Evolutionary conservation across 345 rosid genomes (phyloP), one percentile per base, ranked within the genome.

Genomic region (Hibiscus tridactylites): DNA sequence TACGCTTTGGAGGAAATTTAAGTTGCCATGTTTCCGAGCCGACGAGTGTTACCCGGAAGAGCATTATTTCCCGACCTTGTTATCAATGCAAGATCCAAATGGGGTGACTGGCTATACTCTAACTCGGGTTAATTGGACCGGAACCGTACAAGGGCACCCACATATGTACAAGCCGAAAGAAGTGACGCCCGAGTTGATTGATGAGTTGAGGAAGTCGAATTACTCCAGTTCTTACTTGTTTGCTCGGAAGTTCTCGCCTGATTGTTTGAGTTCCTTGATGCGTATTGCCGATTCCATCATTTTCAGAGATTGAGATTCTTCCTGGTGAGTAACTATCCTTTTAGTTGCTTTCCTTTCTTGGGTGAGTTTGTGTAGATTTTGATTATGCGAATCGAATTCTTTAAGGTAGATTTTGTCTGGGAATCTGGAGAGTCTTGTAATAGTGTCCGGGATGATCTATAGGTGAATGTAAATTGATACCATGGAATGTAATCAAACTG

Each of bases 41-140:
- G 87, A 86, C 15, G 91, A 86, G 68, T 92, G 99, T 72, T 92
- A 87, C 79, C 99, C 99, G 0, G 99, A 95, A 69, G 99, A 92
- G 86, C 99, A 95, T 79, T 95, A 95, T 71, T 95, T 95, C 60
- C 97, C 99, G 12, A 95, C 99, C 19, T 50, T 95, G 70, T 71
- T 95, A 50, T 50, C 56, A 15, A 50, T 16, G 56, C 56, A 15
- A n/a, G 56, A 50, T 79, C 92, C 96, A 2, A 75, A 78, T 2
- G 96, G 91, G 6, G 79, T 83, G 53, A 91, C 96, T 6, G 87
- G 75, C 10, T 90, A 95, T 72, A 85, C 97, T 0, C 70, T 95
- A 9, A 92, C 97, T 0, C 83, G 82, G 64, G 99, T 95, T 6
- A 92, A 95, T 80, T 95, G 97, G 99, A 95, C 96, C 0, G 98